Conservation (phyloP, 345 rosid genomes). For the Nephelium lappaceum region DNA sequence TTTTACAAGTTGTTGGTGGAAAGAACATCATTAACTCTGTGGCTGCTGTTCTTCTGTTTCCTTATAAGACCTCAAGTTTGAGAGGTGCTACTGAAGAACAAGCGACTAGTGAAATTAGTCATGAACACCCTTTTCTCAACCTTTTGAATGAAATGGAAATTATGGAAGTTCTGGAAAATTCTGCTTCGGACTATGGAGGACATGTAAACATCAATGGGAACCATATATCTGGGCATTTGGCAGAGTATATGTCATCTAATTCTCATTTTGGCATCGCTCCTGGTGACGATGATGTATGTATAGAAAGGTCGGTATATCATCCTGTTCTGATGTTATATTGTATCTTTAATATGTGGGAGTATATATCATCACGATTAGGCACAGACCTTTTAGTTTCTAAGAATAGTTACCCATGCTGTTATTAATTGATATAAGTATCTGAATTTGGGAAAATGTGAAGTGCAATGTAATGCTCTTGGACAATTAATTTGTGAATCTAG, state of each 20-base stretch:
- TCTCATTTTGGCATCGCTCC: slow-evolving; percentile 20
- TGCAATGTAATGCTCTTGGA: slow-evolving; percentile 3
- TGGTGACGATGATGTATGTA: slow-evolving; percentile 24
- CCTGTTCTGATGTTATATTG: neutral
- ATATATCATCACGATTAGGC: neutral
- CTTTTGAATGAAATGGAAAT: slow-evolving; percentile 30
- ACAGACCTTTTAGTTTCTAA: neutral
- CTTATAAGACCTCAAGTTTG: slow-evolving; percentile 31
- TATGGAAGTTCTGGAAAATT: slow-evolving; percentile 21
- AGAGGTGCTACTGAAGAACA: slow-evolving; percentile 29
- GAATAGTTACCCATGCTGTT: neutral
- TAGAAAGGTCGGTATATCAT: slow-evolving; percentile 43
- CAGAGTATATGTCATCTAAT: slow-evolving; percentile 24
- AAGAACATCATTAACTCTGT: slow-evolving; percentile 42
- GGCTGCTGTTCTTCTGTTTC: slow-evolving; percentile 44
- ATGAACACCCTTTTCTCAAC: slow-evolving; percentile 30
- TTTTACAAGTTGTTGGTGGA: slow-evolving; percentile 69
- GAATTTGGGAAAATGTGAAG: neutral
- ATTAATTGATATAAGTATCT: neutral
- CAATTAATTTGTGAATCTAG: neutral
- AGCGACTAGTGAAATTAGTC: slow-evolving; percentile 12
- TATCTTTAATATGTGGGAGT: slow-evolving; percentile 10
- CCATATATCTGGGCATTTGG: slow-evolving; percentile 17
- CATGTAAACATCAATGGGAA: slow-evolving; percentile 33
- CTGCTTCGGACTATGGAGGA: slow-evolving; percentile 29